phyloP scores from a whole-genome alignment of 345 rosid genomes.

The Rubroshorea leprosula region DNA sequence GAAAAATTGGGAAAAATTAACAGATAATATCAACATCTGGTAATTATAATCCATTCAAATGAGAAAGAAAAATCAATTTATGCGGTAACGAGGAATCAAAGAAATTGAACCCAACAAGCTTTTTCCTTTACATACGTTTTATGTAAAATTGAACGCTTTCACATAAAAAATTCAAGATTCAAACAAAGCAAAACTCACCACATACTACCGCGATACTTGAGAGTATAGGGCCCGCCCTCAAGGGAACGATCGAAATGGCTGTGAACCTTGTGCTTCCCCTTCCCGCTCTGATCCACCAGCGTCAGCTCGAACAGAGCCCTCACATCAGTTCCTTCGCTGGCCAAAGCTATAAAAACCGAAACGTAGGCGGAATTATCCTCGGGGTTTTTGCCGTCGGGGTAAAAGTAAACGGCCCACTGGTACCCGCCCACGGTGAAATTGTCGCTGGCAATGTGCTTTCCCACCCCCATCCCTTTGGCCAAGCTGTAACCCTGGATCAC shows the following conservation, averaged over 20 bases:
- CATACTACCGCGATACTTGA: constrained; percentile 40
- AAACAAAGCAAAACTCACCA: neutral
- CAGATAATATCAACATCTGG: neutral
- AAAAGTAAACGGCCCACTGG: constrained; percentile 68
- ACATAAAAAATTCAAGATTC: neutral
- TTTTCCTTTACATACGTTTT: too few species aligned
- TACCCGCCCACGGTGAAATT: constrained; percentile 58
- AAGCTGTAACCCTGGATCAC: constrained; percentile 70
- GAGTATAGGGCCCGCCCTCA: constrained; percentile 62
- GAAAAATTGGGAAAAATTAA: neutral
- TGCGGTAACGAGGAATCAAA: too few species aligned
- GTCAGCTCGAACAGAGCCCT: constrained; percentile 64
- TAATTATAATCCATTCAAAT: too few species aligned
- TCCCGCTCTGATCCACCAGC: constrained; percentile 68
- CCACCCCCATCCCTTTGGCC: constrained; percentile 69
- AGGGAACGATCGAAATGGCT: constrained; percentile 68
- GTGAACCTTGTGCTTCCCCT: constrained; percentile 62
- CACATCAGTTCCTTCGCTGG: constrained; percentile 65
- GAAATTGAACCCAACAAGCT: too few species aligned
- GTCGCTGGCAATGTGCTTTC: constrained; percentile 64
- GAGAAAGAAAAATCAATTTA: too few species aligned
- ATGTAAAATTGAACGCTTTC: too few species aligned
- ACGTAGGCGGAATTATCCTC: constrained; percentile 59
- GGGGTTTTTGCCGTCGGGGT: constrained; percentile 63
- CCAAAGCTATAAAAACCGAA: constrained; percentile 61